Percentiles rank a stretch among this genome's conserved stretches.
Conservation (phyloP, 2,329 filamentous ascomycete species). For the Cercospora citrullina region DNA sequence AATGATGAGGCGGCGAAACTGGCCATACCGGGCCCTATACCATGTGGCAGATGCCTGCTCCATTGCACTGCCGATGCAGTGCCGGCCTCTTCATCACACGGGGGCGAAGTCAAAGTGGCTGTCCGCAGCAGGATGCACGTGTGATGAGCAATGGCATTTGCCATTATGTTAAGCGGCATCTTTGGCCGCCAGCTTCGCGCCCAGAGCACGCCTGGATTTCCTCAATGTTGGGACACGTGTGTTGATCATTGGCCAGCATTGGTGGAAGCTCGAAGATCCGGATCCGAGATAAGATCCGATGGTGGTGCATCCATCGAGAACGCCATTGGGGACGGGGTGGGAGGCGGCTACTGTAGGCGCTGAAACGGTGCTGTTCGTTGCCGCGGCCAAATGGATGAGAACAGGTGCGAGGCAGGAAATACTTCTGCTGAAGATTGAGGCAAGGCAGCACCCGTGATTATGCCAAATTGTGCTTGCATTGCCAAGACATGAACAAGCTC, state of each 20-base stretch:
- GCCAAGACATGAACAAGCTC: background rate
- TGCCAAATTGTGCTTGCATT: background rate
- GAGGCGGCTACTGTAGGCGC: background rate
- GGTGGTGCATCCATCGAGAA: background rate
- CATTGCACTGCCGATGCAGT: background rate
- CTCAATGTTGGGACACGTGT: background rate
- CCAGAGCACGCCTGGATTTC: background rate
- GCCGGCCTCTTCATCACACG: background rate
- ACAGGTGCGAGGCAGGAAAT: background rate
- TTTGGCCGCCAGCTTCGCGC: background rate
- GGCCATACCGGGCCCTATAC: background rate
- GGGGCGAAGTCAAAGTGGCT: background rate
- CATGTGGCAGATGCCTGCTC: background rate
- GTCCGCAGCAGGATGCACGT: background rate
- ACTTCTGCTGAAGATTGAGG: background rate
- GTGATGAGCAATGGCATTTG: background rate
- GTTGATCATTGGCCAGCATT: constrained; percentile 6
- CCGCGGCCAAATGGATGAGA: background rate
- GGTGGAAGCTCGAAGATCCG: background rate
- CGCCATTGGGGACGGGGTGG: background rate
- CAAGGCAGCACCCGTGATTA: background rate
- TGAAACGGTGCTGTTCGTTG: background rate
- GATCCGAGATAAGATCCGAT: background rate
- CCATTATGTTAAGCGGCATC: background rate
- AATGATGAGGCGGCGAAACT: background rate